Conservation (phyloP, 225 moss, liverwort and hornwort species). For the Marchantia polymorpha region DNA sequence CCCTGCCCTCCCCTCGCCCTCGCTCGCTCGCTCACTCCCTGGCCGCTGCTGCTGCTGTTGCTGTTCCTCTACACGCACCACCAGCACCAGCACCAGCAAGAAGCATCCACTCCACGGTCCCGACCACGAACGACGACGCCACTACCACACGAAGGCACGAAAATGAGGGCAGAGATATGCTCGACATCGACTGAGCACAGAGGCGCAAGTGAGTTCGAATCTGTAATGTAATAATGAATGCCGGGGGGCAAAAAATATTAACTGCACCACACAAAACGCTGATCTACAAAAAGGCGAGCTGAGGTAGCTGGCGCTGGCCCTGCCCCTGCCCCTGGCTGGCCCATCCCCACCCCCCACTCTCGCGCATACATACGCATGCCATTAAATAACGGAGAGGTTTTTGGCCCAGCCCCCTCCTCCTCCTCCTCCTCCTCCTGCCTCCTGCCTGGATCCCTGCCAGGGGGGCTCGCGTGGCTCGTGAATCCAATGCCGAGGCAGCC, state of each 20-base stretch:
- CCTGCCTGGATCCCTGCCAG: too few species aligned
- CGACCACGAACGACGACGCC: slow-evolving; percentile 14
- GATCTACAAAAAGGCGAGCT: slow-evolving; percentile 8
- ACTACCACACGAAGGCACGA: slow-evolving; percentile 11
- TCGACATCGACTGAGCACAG: slow-evolving; percentile 8
- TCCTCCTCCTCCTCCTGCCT: not conserved
- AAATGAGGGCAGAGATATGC: slow-evolving; percentile 12
- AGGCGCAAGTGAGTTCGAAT: slow-evolving; percentile 2
- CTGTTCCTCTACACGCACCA: too few species aligned
- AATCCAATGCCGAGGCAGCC: too few species aligned
- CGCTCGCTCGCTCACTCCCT: not conserved
- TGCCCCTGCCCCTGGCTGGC: too few species aligned
- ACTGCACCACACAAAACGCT: slow-evolving; percentile 7
- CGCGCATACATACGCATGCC: not conserved
- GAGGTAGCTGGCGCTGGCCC: slow-evolving; percentile 14
- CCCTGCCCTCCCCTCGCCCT: not conserved
- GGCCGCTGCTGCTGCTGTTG: slow-evolving; percentile 2
- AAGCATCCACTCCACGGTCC: not conserved
- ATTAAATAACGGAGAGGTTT: slow-evolving; percentile 4
- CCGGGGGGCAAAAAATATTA: not conserved
- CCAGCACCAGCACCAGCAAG: not conserved
- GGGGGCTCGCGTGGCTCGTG: too few species aligned
- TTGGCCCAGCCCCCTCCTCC: not conserved
- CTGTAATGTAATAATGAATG: not conserved
- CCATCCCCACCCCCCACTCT: too few species aligned